Evolutionary conservation across 768 basidiomycete genomes (phyloP).

Genomic region (Termitomyces sp.): DNA sequence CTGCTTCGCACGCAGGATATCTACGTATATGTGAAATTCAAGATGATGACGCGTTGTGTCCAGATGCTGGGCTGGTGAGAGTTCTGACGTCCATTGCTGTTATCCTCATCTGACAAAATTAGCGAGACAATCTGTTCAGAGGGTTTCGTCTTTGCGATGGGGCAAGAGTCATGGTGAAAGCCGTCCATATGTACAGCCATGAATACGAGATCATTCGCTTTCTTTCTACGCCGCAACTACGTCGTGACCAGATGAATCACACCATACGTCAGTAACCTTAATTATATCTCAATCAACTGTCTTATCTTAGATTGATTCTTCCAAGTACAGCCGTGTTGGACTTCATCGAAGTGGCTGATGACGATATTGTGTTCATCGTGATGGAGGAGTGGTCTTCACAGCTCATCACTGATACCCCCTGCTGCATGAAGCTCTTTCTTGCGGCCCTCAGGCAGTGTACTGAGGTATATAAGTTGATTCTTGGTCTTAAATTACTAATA

Average conservation of each 20-base stretch:
- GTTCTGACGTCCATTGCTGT: neutral
- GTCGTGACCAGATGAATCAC: constrained; percentile 66
- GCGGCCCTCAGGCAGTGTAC: constrained; percentile 61
- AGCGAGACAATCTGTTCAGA: constrained; percentile 75
- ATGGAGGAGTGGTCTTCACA: constrained; percentile 81
- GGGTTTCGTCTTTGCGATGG: constrained; percentile 52
- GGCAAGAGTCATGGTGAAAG: constrained; percentile 59
- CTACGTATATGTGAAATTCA: constrained; percentile 24
- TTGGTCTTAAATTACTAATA: neutral
- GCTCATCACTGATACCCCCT: constrained; percentile 48
- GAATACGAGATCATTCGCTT: constrained; percentile 58
- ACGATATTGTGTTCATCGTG: constrained; percentile 61
- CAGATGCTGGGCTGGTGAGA: constrained; percentile 68
- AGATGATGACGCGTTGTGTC: constrained; percentile 62
- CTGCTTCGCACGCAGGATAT: constrained; percentile 25
- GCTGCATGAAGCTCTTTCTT: constrained; percentile 50
- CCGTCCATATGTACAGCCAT: constrained; percentile 58
- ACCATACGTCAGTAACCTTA: constrained; percentile 64
- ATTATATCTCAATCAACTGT: constrained; percentile 1
- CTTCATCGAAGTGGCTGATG: constrained; percentile 49
- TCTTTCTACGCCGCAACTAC: constrained; percentile 49
- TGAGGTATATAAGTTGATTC: constrained; percentile 40
- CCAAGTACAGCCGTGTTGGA: constrained; percentile 63
- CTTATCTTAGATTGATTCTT: constrained; percentile 2
- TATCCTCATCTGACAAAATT: constrained; percentile 10